Evolutionary conservation across 345 rosid genomes (phyloP).

Genomic region (Pistacia integerrima): DNA sequence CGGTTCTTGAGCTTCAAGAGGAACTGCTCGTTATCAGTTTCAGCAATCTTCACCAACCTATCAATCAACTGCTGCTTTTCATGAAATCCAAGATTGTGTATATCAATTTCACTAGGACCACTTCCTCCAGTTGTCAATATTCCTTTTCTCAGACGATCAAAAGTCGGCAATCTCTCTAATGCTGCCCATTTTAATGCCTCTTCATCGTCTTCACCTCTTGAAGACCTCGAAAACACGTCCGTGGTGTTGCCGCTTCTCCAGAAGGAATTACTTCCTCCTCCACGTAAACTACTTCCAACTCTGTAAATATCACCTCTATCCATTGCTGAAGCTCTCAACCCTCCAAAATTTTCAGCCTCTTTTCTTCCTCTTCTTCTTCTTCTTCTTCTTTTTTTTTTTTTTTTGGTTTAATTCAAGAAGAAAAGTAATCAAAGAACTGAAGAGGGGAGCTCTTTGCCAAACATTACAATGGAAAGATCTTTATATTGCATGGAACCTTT

Average conservation of each 20-base stretch:
- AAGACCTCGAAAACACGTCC: slow-evolving; percentile 42
- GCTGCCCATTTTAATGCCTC: slow-evolving; percentile 66
- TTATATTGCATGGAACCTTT: no score
- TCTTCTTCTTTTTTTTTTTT: not conserved
- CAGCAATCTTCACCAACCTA: slow-evolving; percentile 35
- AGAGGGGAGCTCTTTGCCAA: no score
- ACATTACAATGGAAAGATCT: no score
- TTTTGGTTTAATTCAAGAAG: not conserved
- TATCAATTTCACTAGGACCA: slow-evolving; percentile 32
- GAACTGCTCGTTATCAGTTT: slow-evolving; percentile 48
- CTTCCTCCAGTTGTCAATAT: slow-evolving; percentile 25
- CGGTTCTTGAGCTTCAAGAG: slow-evolving; percentile 39
- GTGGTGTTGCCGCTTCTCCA: slow-evolving; percentile 20
- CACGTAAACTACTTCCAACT: slow-evolving; percentile 26
- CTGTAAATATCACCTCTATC: slow-evolving; percentile 19
- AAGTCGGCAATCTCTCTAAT: slow-evolving; percentile 56
- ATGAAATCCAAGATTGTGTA: slow-evolving; percentile 35
- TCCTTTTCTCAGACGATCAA: slow-evolving; percentile 44
- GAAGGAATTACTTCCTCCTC: slow-evolving; percentile 17
- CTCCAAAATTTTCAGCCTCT: not conserved
- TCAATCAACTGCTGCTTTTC: slow-evolving; percentile 42
- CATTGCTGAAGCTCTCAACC: not conserved
- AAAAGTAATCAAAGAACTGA: no score
- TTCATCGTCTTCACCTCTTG: slow-evolving; percentile 50
- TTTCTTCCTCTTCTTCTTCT: no score